These are phyloP conservation scores for Dendrobium officinale DNA, from an alignment of 106 monocot species.

Conservation along the genomic window DNA sequence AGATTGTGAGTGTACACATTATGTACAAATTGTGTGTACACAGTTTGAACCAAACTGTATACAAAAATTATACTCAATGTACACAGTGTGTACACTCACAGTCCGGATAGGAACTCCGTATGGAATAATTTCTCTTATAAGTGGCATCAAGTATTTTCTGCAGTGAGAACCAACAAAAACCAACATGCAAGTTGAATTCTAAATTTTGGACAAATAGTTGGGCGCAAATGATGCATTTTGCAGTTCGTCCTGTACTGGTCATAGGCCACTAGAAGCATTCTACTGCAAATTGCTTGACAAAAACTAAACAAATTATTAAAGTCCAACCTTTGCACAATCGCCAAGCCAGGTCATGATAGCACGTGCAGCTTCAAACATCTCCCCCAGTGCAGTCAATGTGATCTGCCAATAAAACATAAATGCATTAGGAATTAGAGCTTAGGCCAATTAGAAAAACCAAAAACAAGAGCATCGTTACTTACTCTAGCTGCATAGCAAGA, in stretches of 20 bases:
- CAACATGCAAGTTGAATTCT: background rate
- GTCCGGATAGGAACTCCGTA: no score
- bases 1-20: no score
- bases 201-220: background rate
- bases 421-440: background rate
- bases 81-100: no score
- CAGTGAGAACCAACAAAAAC: background rate
- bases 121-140: no score
- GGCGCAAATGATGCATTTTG: background rate
- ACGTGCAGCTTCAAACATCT: conserved; percentile 96
- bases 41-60: no score
- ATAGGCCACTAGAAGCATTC: background rate
- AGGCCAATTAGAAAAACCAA: background rate
- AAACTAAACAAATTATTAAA: background rate
- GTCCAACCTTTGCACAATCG: conserved; percentile 83
- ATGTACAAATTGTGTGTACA: no score
- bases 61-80: no score
- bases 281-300: background rate
- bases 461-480: background rate
- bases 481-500: conserved; percentile 90
- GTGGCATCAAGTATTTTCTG: background rate
- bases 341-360: conserved; percentile 92
- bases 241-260: background rate
- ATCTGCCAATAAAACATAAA: conserved; percentile 26
- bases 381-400: conserved; percentile 70